A percentile compares a stretch with the other conserved stretches of the same genome.
phyloP scores from a whole-genome alignment of 2,329 filamentous ascomycete species.

The Verticillium tricorpus region DNA sequence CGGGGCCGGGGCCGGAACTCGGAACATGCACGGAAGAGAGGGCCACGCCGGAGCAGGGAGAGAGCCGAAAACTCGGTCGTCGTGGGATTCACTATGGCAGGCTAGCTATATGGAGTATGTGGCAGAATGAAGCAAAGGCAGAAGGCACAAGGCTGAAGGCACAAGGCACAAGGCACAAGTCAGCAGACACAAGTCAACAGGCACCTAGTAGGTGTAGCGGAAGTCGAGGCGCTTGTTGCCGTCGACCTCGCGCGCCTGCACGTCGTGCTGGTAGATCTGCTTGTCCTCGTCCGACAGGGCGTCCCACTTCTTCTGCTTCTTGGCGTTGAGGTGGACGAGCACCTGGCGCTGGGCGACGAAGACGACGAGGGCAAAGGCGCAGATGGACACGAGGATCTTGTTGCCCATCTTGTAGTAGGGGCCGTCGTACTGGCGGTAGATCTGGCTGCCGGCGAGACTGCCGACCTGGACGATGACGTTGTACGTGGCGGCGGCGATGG shows the following conservation, averaged over 20 bases:
- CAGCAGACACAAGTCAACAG: background rate
- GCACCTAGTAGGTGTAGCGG: slow-evolving; percentile 38
- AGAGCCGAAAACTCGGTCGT: no score
- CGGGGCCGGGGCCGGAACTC: background rate
- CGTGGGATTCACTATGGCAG: background rate
- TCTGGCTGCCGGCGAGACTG: slow-evolving; percentile 37
- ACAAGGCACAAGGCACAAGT: background rate
- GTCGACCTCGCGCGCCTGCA: slow-evolving; percentile 36
- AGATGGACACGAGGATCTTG: slow-evolving; percentile 49
- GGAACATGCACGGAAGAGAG: background rate
- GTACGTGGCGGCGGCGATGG: slow-evolving; percentile 42
- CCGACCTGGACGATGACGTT: slow-evolving; percentile 44
- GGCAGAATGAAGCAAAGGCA: background rate
- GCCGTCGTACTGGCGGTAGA: slow-evolving; percentile 46
- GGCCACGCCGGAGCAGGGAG: background rate
- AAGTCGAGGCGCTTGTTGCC: slow-evolving; percentile 48
- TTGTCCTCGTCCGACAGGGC: slow-evolving; percentile 39
- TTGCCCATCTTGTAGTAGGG: slow-evolving; percentile 56
- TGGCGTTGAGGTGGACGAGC: slow-evolving; percentile 40
- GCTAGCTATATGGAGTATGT: background rate
- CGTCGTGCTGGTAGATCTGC: slow-evolving; percentile 39
- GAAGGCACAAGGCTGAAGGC: background rate
- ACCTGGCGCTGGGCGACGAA: slow-evolving; percentile 45
- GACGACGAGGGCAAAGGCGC: slow-evolving; percentile 40
- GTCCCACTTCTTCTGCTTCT: slow-evolving; percentile 42